Percentiles rank a stretch among this genome's conserved stretches.
Conservation (phyloP, 768 basidiomycete genomes). For the Trametes meyenii region DNA sequence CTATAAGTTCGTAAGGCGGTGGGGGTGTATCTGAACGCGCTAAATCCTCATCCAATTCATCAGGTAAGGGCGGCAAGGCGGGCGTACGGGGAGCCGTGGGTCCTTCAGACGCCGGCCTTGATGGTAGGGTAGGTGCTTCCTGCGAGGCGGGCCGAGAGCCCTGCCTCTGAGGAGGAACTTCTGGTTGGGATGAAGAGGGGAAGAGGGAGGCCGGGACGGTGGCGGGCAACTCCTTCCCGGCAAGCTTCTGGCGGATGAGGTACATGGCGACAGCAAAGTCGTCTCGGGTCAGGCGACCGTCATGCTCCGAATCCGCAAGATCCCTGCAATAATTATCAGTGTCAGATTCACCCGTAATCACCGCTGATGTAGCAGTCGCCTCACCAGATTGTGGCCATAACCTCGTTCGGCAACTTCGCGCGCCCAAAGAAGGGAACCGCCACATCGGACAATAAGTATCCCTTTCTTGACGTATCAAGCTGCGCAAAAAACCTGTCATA, state of each 20-base stretch:
- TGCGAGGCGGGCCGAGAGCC: background rate
- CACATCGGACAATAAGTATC: constrained; percentile 86
- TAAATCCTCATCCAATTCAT: constrained; percentile 14
- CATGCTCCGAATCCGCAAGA: constrained; percentile 83
- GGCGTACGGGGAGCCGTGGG: background rate
- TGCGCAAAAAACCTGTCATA: constrained; percentile 80
- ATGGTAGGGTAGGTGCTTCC: background rate
- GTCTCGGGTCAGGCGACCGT: constrained; percentile 83
- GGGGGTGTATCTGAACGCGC: constrained; percentile 21
- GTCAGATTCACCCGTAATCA: background rate
- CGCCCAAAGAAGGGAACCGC: constrained; percentile 94
- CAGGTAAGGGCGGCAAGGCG: constrained; percentile 13
- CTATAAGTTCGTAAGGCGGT: constrained; percentile 25
- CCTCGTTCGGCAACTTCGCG: constrained; percentile 76
- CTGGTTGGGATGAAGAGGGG: background rate
- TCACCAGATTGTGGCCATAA: constrained; percentile 87
- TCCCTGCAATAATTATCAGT: constrained; percentile 61
- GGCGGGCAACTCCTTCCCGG: constrained; percentile 73
- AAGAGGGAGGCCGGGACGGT: constrained; percentile 36
- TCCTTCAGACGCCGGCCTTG: background rate
- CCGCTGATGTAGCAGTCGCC: constrained; percentile 30
- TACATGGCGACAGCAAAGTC: constrained; percentile 96
- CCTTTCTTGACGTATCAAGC: constrained; percentile 75
- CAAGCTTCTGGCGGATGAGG: constrained; percentile 82
- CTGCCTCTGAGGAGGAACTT: background rate